These are phyloP conservation scores for Tulasnella calospora DNA, from an alignment of 768 basidiomycete species.

Conservation along the genomic window DNA sequence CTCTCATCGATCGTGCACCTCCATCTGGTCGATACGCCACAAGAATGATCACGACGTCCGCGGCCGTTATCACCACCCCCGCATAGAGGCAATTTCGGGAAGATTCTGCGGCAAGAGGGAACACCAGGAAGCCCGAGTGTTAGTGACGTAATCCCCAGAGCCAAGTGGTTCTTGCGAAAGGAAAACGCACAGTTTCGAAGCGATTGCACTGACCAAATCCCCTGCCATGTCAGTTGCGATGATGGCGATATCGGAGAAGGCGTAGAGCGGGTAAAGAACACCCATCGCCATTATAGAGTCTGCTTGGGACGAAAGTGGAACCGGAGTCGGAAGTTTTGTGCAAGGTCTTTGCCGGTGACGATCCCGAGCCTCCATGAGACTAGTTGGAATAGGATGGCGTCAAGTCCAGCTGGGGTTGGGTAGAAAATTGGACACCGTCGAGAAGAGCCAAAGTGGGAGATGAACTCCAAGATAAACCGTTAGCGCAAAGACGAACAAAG, in stretches of 20 bases:
- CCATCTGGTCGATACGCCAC: slow-evolving; percentile 27
- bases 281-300: slow-evolving; percentile 30
- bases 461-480: background rate
- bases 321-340: slow-evolving; percentile 33
- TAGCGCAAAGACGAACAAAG: background rate
- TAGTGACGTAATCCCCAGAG: background rate
- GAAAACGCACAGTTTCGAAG: slow-evolving; percentile 38
- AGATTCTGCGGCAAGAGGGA: slow-evolving; percentile 25
- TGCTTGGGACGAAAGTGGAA: slow-evolving; percentile 31
- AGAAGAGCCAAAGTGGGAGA: background rate
- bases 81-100: slow-evolving; percentile 36
- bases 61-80: slow-evolving; percentile 37
- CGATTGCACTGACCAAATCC: slow-evolving; percentile 43
- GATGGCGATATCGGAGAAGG: slow-evolving; percentile 37
- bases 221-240: slow-evolving; percentile 43
- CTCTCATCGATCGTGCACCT: slow-evolving; percentile 11
- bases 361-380: slow-evolving; percentile 41
- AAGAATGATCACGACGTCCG: slow-evolving; percentile 37
- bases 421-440: background rate
- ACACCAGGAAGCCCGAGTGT: background rate
- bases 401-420: slow-evolving; percentile 37
- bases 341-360: slow-evolving; percentile 36
- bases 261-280: slow-evolving; percentile 32
- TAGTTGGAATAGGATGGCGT: slow-evolving; percentile 44
- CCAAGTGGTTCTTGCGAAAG: background rate